A percentile compares a stretch with the other conserved stretches of the same genome.
phyloP scores from a whole-genome alignment of 805 yeast species.

The Soucietia sequanensis region DNA sequence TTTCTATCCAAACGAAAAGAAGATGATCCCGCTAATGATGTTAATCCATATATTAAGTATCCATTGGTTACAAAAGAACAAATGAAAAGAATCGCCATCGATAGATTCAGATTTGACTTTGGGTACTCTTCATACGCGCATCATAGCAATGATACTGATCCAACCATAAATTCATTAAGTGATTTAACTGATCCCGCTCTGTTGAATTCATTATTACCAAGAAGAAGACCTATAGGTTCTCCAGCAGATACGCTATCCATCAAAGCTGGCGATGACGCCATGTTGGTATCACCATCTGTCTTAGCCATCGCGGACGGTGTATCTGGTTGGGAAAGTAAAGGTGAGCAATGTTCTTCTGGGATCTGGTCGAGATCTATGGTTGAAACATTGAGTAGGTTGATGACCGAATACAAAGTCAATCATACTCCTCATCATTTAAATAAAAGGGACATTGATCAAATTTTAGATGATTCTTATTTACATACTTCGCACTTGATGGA shows the following conservation, averaged over 20 bases:
- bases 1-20: slow-evolving; percentile 17
- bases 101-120: slow-evolving; percentile 42
- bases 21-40: slow-evolving; percentile 20
- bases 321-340: slow-evolving; percentile 52
- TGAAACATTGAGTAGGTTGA: slow-evolving; percentile 47
- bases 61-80: slow-evolving; percentile 42
- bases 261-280: slow-evolving; percentile 57
- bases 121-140: slow-evolving; percentile 47
- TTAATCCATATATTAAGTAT: slow-evolving; percentile 38
- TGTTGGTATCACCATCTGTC: slow-evolving; percentile 52
- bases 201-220: slow-evolving; percentile 44
- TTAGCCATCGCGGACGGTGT: slow-evolving; percentile 59
- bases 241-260: slow-evolving; percentile 52
- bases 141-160: slow-evolving; percentile 39
- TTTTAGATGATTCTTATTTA: slow-evolving; percentile 46
- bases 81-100: slow-evolving; percentile 34
- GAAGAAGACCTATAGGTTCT: slow-evolving; percentile 51
- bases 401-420: slow-evolving; percentile 43
- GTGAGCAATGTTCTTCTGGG: slow-evolving; percentile 41
- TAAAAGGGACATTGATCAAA: slow-evolving; percentile 40
- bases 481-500: slow-evolving; percentile 54
- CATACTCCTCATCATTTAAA: slow-evolving; percentile 38
- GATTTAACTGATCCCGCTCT: slow-evolving; percentile 51
- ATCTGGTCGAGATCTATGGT: slow-evolving; percentile 53
- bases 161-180: slow-evolving; percentile 47